Evolutionary conservation across 495 filamentous ascomycete genomes (phyloP).

Genomic region (Neurospora sp.): DNA sequence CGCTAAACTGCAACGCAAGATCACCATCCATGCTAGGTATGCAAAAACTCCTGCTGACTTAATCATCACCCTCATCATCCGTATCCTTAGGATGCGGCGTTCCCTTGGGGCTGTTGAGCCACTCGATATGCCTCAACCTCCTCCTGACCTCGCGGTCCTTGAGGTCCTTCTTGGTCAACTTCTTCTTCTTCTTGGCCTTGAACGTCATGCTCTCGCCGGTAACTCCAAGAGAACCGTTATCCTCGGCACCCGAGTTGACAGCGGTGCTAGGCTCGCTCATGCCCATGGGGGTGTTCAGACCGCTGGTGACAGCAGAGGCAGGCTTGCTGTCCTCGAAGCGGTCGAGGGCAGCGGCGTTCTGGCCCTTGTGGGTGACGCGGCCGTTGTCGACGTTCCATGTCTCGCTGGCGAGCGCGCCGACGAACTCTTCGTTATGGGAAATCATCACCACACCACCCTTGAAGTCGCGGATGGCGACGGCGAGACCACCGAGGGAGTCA

Average conservation of each 20-base stretch:
- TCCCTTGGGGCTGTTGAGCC: constrained; percentile 69
- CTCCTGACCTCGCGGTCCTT: constrained; percentile 88
- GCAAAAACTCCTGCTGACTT: background rate
- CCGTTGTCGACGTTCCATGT: constrained; percentile 91
- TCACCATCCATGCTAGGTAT: background rate
- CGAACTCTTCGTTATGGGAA: constrained; percentile 98
- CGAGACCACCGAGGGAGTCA: constrained; percentile 89
- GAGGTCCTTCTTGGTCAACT: constrained; percentile 89
- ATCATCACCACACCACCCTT: constrained; percentile 98
- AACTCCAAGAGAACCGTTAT: constrained; percentile 27
- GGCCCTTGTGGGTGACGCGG: constrained; percentile 72
- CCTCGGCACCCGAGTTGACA: constrained; percentile 78
- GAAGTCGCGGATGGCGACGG: constrained; percentile 94
- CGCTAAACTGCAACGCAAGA: background rate
- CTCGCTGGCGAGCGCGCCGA: constrained; percentile 85
- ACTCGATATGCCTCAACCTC: constrained; percentile 89
- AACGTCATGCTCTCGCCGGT: constrained; percentile 64
- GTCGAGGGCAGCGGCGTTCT: constrained; percentile 57
- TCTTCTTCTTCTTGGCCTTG: constrained; percentile 88
- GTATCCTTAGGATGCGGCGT: constrained; percentile 70
- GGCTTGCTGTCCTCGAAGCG: constrained; percentile 76
- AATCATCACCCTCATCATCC: constrained; percentile 57
- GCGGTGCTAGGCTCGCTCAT: constrained; percentile 43
- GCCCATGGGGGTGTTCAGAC: constrained; percentile 21
- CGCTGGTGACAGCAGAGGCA: constrained; percentile 45